These are phyloP conservation scores for Psophocarpus tetragonolobus DNA, from an alignment of 306 rosid genomes.

Conservation along the genomic window DNA sequence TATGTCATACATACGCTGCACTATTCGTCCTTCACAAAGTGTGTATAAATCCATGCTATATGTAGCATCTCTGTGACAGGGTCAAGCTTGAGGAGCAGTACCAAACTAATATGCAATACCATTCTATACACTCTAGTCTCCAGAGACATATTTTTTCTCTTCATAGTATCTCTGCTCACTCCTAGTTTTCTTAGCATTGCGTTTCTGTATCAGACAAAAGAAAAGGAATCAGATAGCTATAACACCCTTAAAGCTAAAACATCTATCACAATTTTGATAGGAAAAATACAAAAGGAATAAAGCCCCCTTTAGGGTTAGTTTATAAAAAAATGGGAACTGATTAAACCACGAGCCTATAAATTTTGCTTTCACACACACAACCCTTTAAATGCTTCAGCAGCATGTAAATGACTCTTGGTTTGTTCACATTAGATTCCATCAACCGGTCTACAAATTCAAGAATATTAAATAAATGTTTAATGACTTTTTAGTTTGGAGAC, in stretches of 20 bases:
- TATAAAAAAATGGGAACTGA: not conserved
- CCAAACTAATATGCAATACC: constrained; percentile 22
- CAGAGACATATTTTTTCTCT: constrained; percentile 70
- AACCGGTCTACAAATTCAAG: not conserved
- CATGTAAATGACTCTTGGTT: not conserved
- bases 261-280: not conserved
- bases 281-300: not conserved
- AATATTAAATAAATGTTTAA: not conserved
- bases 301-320: not conserved
- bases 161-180: constrained; percentile 91
- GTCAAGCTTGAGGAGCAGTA: constrained; percentile 28
- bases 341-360: not conserved
- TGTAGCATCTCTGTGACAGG: constrained; percentile 35
- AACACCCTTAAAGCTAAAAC: not conserved
- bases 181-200: constrained; percentile 76
- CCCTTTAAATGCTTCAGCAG: constrained; percentile 9
- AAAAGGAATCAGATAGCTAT: constrained; percentile 8
- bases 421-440: not conserved
- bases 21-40: constrained; percentile 32
- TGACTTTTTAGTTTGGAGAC: not conserved
- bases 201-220: constrained; percentile 61
- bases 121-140: constrained; percentile 60
- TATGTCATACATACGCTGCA: constrained; percentile 35
- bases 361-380: too few relatives aligned
- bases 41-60: constrained; percentile 27